Conservation (phyloP, 768 basidiomycete genomes). For the Infundibulicybe gibba region DNA sequence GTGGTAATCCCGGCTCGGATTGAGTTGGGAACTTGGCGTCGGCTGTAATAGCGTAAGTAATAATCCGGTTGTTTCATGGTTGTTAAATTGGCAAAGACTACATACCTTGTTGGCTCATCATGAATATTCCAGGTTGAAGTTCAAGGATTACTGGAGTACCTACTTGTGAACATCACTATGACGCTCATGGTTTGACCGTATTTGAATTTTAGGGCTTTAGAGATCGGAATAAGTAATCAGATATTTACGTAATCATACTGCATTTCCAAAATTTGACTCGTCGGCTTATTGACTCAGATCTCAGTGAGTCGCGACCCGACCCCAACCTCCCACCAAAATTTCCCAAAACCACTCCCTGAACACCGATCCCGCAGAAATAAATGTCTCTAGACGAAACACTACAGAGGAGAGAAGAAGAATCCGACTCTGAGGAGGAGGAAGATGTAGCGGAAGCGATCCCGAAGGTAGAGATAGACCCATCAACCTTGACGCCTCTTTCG, state of each 20-base stretch:
- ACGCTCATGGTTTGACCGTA: too few species aligned
- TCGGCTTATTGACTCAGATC: too few species aligned
- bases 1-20: slow-evolving; percentile 31
- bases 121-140: too few species aligned
- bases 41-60: slow-evolving; percentile 7
- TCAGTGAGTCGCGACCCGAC: too few species aligned
- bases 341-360: slow-evolving; percentile 3
- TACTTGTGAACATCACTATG: slow-evolving; percentile 17
- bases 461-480: slow-evolving; percentile 72
- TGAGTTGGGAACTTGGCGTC: slow-evolving; percentile 41
- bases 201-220: too few species aligned
- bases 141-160: too few species aligned
- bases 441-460: slow-evolving; percentile 55
- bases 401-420: slow-evolving; percentile 61
- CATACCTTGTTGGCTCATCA: slow-evolving; percentile 26
- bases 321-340: slow-evolving; percentile 12
- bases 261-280: too few species aligned
- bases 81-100: neutral
- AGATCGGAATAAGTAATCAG: too few species aligned
- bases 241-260: too few species aligned
- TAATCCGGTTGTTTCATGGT: neutral
- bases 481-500: slow-evolving; percentile 82
- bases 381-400: slow-evolving; percentile 73
- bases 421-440: slow-evolving; percentile 66
- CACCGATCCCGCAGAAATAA: slow-evolving; percentile 6